A percentile compares a stretch with the other conserved stretches of the same genome.
phyloP scores from a whole-genome alignment of 495 filamentous ascomycete species.

The Aspergillus conjunctus region DNA sequence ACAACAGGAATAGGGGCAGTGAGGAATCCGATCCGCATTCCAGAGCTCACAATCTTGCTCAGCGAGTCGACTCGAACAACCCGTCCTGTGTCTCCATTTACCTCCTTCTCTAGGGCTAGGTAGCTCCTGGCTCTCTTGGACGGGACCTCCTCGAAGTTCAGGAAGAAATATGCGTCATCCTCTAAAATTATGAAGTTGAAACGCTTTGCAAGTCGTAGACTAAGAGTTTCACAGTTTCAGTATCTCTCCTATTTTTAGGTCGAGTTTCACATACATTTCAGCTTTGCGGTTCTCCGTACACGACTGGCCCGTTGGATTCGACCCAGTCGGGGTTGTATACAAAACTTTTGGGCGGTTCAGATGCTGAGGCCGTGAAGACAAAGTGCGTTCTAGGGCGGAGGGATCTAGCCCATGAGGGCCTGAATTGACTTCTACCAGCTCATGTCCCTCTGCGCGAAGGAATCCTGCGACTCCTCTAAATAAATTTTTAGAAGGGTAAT shows the following conservation, averaged over 20 bases:
- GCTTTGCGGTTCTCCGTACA: slow-evolving; percentile 11
- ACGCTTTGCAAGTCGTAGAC: slow-evolving; percentile 1
- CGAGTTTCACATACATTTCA: slow-evolving; percentile 1
- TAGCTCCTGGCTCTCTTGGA: slow-evolving; percentile 6
- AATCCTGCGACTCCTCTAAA: slow-evolving; percentile 5
- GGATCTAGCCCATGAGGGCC: not conserved
- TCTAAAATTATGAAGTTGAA: slow-evolving; percentile 14
- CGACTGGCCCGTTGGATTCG: slow-evolving; percentile 13
- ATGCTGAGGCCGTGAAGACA: not conserved
- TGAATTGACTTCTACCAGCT: not conserved
- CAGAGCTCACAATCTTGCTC: slow-evolving; percentile 13
- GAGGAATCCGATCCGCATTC: slow-evolving; percentile 11
- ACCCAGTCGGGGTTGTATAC: slow-evolving; percentile 13
- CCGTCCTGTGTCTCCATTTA: slow-evolving; percentile 14
- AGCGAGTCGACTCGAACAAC: slow-evolving; percentile 15
- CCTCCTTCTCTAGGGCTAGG: slow-evolving; percentile 3
- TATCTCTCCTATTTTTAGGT: too few relatives aligned
- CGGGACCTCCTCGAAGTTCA: not conserved
- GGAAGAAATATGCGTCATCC: slow-evolving; percentile 12
- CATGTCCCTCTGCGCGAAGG: slow-evolving; percentile 6
- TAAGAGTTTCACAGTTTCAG: too few relatives aligned
- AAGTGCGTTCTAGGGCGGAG: not conserved
- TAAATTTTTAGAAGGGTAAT: not conserved
- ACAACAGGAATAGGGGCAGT: slow-evolving; percentile 1
- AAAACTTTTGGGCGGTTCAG: not conserved